Base-by-base conservation (phyloP, 2,329 filamentous ascomycete species). In the Coleophoma cylindrospora region DNA sequence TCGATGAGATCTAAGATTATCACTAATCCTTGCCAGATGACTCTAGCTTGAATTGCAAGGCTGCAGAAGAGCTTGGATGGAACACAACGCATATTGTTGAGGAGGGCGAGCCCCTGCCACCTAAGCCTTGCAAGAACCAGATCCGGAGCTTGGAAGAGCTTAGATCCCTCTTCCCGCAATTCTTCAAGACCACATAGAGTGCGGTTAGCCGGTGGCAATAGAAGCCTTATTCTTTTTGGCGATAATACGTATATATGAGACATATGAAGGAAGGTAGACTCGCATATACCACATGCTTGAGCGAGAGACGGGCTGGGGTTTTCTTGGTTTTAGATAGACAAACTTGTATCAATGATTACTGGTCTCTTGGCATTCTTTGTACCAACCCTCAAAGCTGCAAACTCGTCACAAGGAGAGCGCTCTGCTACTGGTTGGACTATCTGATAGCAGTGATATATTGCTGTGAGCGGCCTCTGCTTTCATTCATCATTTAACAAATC, bases 21-120 rank as follows among this genome's bases (percentile, higher is more conserved):
- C 7, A 27, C 45, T 56, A 43, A 51, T 37, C 32, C 32, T 43
- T 14, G 12, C 10, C 37, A 90, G 94, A 99, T 65, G 94, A 99
- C 66, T 96, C 91, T 0, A 83, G 81, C 51, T 68, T 84, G 55
- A 99, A 99, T 65, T 95, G 89, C 66, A 79, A 75, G 56, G 84
- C 84, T 54, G 89, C 91, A 1, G 77, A 87, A 56, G 80, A 82
- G 34, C 77, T 91, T 54, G 94, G 94, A 17, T 99, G 94, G 94
- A 89, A 82, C 12, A 83, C 86, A 1, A 87, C 81, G 6, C 94
- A 97, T 68, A 77, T 96, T 19, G 83, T 97, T 6, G 94, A 97
- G 65, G 83, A 88, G 34, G 80, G 79, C 7, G 75, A 90, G 34
- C 71, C 79, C 14, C 66, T 77, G 10, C 91, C 91, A 2, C 67